Evolutionary conservation across 139 green algal species (phyloP), one percentile per base, ranked within the genome.

Genomic region (Monoraphidium neglectum): DNA sequence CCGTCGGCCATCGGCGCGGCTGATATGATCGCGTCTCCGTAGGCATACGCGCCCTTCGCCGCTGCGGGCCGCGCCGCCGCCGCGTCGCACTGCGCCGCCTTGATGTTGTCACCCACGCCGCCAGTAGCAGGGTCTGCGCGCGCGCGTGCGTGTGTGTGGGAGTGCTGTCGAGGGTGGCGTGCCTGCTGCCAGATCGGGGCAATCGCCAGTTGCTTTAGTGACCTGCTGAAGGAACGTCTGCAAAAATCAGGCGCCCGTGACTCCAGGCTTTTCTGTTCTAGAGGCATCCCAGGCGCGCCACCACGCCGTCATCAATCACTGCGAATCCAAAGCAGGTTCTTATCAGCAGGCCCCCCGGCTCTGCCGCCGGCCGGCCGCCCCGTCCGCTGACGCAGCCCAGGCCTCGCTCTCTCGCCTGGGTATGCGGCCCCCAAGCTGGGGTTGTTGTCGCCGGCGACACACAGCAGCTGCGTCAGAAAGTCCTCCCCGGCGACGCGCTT

Each of bases 381-480:
- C 57, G 28, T 8, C 57, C 6, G 10, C 57, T 13, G 10, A 13
- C 28, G 26, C n/a, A 30, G 10, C 57, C 10, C 28, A 30, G 57
- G 6, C 6, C 57, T 37, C 10, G 10, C 61, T 5, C 12, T 15
- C 64, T 28, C 32, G 77, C 84, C 84, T 61, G 84, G 84, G 54
- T 86, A 89, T 18, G 60, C 28, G 0, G 77, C 60, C 2, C 81
- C 82, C 23, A 90, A 33, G 43, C 80, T 82, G 24, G 85, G 85
- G 51, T 86, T 90, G 47, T 57, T 67, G 73, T 84, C 82, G 26
- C 47, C 72, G 35, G 33, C 56, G 16, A 90, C 83, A 64, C 85
- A 90, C 32, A 90, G 77, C 69, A 90, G 69, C 85, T 90, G 74
- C 16, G 60, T 69, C 4, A 80, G 65, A 21, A 90, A 84, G 49